Percentiles rank a stretch among this genome's conserved stretches.
phyloP scores from a whole-genome alignment of 192 early-diverging fungal species.

The Mortierella claussenii region DNA sequence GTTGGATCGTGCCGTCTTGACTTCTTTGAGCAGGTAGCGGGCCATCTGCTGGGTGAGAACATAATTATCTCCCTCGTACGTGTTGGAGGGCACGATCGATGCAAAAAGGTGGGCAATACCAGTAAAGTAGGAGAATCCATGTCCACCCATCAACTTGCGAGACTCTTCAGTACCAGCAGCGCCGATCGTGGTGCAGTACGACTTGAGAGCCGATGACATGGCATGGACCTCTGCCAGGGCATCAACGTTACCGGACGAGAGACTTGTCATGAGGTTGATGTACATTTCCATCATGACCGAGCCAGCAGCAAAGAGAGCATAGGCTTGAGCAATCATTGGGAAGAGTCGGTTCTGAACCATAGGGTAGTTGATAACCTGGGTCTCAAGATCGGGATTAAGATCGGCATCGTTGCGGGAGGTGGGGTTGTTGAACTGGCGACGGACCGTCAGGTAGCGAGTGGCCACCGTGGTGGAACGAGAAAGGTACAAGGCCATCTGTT shows the following conservation, averaged over 20 bases:
- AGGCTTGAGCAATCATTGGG: slow-evolving; percentile 64
- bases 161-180: slow-evolving; percentile 76
- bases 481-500: slow-evolving; percentile 54
- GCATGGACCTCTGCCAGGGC: slow-evolving; percentile 76
- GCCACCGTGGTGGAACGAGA: slow-evolving; percentile 63
- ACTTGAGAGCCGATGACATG: slow-evolving; percentile 81
- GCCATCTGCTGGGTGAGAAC: slow-evolving; percentile 87
- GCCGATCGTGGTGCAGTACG: slow-evolving; percentile 74
- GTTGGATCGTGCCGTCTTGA: slow-evolving; percentile 33
- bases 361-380: slow-evolving; percentile 63
- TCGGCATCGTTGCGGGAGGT: slow-evolving; percentile 55
- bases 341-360: slow-evolving; percentile 64
- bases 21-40: slow-evolving; percentile 72
- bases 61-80: slow-evolving; percentile 88
- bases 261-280: slow-evolving; percentile 68
- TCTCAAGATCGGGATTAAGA: slow-evolving; percentile 58
- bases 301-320: slow-evolving; percentile 56
- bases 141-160: slow-evolving; percentile 78
- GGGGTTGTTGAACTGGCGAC: slow-evolving; percentile 60
- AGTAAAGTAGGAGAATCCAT: slow-evolving; percentile 79
- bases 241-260: slow-evolving; percentile 54
- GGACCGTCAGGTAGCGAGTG: slow-evolving; percentile 59
- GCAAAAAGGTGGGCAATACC: slow-evolving; percentile 75
- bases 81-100: slow-evolving; percentile 76
- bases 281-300: slow-evolving; percentile 50